Evolutionary conservation across 257 asterid species (phyloP).

Genomic region (Gentiana dahurica): DNA sequence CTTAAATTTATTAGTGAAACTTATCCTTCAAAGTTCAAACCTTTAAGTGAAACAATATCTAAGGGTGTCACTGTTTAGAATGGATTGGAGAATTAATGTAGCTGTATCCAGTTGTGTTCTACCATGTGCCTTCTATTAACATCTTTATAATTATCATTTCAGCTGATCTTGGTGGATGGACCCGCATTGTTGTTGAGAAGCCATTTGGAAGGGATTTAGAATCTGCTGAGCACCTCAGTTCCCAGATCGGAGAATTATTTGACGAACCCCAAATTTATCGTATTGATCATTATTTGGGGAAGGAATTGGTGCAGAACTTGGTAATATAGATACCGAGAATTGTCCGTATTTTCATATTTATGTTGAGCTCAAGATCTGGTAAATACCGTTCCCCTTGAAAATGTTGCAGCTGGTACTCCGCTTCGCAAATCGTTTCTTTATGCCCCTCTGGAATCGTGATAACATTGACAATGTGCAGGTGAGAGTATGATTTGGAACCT

Average conservation of each 20-base stretch:
- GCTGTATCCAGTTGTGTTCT: no score
- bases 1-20: no score
- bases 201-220: constrained; percentile 95
- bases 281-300: constrained; percentile 93
- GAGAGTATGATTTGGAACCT: background rate
- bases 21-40: no score
- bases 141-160: constrained; percentile 12
- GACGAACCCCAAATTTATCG: constrained; percentile 91
- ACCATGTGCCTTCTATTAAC: no score
- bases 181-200: constrained; percentile 94
- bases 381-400: constrained; percentile 12
- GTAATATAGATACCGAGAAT: constrained; percentile 23
- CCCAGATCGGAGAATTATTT: constrained; percentile 84
- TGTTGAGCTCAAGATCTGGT: background rate
- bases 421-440: constrained; percentile 85
- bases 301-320: constrained; percentile 96
- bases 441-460: constrained; percentile 97
- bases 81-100: no score
- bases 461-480: constrained; percentile 91
- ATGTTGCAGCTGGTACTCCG: constrained; percentile 86
- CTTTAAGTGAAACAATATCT: no score
- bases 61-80: no score
- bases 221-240: constrained; percentile 84
- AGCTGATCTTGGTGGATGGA: constrained; percentile 97
- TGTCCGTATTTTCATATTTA: background rate